Evolutionary conservation across 108 stramenopile genomes (phyloP), one percentile per base, ranked within the genome.

Genomic region (Schizochytrium sp.): DNA sequence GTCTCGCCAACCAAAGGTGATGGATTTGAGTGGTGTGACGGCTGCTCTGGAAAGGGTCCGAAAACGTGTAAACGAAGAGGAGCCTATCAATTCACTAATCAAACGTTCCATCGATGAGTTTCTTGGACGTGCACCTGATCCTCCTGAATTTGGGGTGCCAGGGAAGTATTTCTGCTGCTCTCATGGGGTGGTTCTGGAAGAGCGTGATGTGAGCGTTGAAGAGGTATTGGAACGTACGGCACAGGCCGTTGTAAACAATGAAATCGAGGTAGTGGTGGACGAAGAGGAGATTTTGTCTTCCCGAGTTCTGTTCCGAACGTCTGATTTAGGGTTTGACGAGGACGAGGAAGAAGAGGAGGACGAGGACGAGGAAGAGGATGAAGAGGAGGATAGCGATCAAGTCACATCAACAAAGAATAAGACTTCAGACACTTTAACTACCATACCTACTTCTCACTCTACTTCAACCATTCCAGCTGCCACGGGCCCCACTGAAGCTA

Each of bases 61-160:
- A 7, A 69, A 69, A 15, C 7, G 64, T 7, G 44, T 44, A 7
- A 69, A 69, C 44, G 28, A 28, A 28, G 64, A 69, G 64, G 64
- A 69, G 19, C 44, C 64, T 12, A 38, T 69, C 2, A 44, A 69
- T 44, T 7, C 44, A 10, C 44, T 28, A 8, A 44, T 69, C 12
- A 69, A 69, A 69, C 64, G 44, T 8, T 12, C 64, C 64, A 69
- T 69, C 44, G 64, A 69, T 44, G 64, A 69, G 28, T 69, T 69
- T 44, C 28, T 69, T 38, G 64, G 64, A 7, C 64, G 64, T 38
- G 64, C 28, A 60, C 59, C 59, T n/a, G 28, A n/a, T 17, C 19
- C 59, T n/a, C 17, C 17, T 17, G 59, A 17, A n/a, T 17, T n/a
- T 60, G 59, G 19, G 17, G 59, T 1, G 1, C 19, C 59, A n/a